These are phyloP conservation scores for Pseudogymnoascus sp. DNA, from an alignment of 2,329 filamentous ascomycete species.

Conservation along the genomic window DNA sequence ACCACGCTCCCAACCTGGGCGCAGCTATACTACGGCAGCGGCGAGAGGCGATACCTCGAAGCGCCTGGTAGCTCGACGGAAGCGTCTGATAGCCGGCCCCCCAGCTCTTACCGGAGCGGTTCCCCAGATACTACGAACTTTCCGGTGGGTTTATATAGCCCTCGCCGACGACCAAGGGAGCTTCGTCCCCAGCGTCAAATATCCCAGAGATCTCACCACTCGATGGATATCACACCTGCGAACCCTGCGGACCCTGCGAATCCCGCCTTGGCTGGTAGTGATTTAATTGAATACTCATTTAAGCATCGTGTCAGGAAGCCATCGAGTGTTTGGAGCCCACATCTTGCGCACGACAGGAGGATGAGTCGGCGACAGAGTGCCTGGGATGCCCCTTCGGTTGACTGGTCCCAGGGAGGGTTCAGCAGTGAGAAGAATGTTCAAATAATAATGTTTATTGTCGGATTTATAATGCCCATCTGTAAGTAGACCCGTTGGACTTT, in stretches of 20 bases:
- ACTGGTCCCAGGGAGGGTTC: conserved; percentile 54
- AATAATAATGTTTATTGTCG: conserved; percentile 65
- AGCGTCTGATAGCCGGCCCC: conserved; percentile 38
- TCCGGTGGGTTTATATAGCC: conserved; percentile 39
- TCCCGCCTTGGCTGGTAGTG: conserved; percentile 26
- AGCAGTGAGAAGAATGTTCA: conserved; percentile 67
- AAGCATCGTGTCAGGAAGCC: conserved; percentile 21
- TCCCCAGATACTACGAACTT: conserved; percentile 46
- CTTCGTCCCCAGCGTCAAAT: conserved; percentile 20
- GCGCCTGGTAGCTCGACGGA: conserved; percentile 24
- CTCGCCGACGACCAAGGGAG: conserved; percentile 39
- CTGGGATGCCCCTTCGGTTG: conserved; percentile 68
- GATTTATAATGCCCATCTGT: conserved; percentile 72
- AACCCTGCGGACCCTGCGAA: conserved; percentile 21
- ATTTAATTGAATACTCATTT: conserved; percentile 18
- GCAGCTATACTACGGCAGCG: conserved; percentile 64
- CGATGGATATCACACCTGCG: conserved; percentile 41
- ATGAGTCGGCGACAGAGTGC: conserved; percentile 48
- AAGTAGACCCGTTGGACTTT: conserved; percentile 27
- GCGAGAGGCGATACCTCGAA: conserved; percentile 48
- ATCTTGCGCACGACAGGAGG: conserved; percentile 58
- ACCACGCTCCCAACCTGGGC: conserved; percentile 39
- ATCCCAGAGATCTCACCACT: conserved; percentile 22
- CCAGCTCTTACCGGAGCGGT: conserved; percentile 38
- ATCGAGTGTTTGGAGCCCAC: conserved; percentile 66